Conservation (phyloP, 305 asterid genomes). For the Nicotiana rustica region DNA sequence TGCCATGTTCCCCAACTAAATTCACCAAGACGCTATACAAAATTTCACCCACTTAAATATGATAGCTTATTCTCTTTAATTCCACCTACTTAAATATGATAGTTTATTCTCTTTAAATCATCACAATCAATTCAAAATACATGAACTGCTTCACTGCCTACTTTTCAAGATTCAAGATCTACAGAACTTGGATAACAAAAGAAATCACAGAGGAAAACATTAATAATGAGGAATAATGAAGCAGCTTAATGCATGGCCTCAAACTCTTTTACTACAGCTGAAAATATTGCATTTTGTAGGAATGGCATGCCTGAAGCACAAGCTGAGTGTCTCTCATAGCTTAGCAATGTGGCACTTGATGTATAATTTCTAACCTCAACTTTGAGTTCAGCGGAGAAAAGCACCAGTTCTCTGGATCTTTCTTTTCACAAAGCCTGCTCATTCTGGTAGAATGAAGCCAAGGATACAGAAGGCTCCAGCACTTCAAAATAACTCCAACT, state of each 20-base stretch:
- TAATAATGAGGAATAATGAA: conserved; percentile 15
- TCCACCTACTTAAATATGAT: neutral
- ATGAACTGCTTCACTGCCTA: conserved; percentile 24
- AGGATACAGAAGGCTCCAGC: neutral
- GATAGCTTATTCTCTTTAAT: neutral
- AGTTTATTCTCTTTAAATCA: conserved; percentile 13
- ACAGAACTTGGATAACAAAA: conserved; percentile 7
- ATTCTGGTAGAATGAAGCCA: conserved; percentile 23
- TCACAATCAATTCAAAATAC: conserved; percentile 10
- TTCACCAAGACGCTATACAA: neutral
- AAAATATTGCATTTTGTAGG: neutral
- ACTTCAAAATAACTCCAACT: conserved; percentile 10
- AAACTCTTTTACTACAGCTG: neutral
- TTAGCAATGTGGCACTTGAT: conserved; percentile 8
- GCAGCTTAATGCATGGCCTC: conserved; percentile 5
- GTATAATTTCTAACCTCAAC: conserved; percentile 14
- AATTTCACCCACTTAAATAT: neutral
- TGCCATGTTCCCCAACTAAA: too few species aligned
- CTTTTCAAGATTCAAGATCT: neutral
- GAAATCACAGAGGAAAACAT: neutral
- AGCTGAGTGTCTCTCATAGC: neutral
- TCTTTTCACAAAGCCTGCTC: neutral
- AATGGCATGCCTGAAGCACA: conserved; percentile 14
- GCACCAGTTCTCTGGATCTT: neutral
- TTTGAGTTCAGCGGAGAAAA: neutral